Base-by-base conservation (phyloP, 2,329 filamentous ascomycete species). In the Amphichorda felina region DNA sequence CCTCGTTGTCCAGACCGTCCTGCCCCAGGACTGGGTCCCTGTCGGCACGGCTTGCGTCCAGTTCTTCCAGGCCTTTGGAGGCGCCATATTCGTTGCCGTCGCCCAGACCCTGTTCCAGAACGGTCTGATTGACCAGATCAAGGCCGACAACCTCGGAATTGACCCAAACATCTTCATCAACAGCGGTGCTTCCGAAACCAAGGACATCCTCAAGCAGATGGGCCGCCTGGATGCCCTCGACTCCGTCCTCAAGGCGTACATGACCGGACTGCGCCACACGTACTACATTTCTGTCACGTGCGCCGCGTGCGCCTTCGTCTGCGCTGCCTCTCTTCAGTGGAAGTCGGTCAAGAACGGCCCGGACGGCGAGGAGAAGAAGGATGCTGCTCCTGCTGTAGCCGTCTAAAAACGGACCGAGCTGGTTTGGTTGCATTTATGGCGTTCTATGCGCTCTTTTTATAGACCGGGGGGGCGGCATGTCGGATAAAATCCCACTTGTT, bases 201-300 rank as follows among this genome's bases (percentile, higher is more conserved):
- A 57, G 26, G 38, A 55, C 18, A 60, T 72, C 1, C 56, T 75
- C 15, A 49, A 45, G 21, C 38, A 48, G 5, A 50, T 69, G 47
- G 48, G 55, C 10, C 60, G 61, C 28, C 45, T 58, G n/a, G 59
- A 63, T 22, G 56, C 57, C 5, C 49, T 65, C 2, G 50, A 58
- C 5, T 48, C 50, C 1, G 68, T 72, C 15, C 50, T 71, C 10
- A 45, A 53, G 17, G 64, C 66, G 1, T 72, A 72, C 48, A 64
- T 70, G 53, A 44, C 43, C 2, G 70, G 68, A 1, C 47, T 75
- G 43, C 58, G 62, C 14, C 51, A 69, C 33, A 63, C 66, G 0
- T 75, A 63, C 41, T 73, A 68, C 43, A 66, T 73, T 36, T 62
- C 66, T 0, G 55, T 67, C 1, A 68, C 61, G 1, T 66, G 62